These are phyloP conservation scores for Barnettozyma pratensis DNA, from an alignment of 805 yeast species.

Conservation along the genomic window DNA sequence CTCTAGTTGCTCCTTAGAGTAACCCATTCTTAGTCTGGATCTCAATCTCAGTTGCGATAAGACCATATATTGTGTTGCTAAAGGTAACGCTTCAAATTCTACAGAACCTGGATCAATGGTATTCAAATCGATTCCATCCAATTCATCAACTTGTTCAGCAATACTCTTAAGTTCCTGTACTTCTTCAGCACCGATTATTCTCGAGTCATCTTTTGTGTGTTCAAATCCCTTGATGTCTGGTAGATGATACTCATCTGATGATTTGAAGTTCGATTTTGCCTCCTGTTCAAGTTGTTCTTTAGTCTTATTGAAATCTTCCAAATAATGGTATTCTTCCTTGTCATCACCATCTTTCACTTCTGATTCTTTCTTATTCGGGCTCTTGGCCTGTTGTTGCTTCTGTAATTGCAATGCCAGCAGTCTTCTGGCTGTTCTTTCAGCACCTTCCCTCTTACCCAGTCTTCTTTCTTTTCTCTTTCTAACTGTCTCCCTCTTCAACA, in stretches of 20 bases:
- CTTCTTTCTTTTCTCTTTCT: constrained; percentile 65
- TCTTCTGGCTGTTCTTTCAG: constrained; percentile 71
- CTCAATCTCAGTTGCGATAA: constrained; percentile 75
- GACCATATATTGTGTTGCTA: constrained; percentile 82
- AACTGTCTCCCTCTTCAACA: constrained; percentile 74
- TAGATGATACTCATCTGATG: constrained; percentile 79
- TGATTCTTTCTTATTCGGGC: neutral
- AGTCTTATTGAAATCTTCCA: constrained; percentile 29
- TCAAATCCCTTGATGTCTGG: constrained; percentile 62
- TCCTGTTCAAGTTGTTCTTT: constrained; percentile 4
- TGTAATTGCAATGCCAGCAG: constrained; percentile 78
- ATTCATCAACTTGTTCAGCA: constrained; percentile 52
- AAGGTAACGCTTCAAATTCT: constrained; percentile 73
- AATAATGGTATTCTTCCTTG: constrained; percentile 29
- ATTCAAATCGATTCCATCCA: constrained; percentile 66
- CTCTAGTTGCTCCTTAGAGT: constrained; percentile 81
- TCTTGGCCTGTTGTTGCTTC: constrained; percentile 20
- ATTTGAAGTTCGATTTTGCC: constrained; percentile 31
- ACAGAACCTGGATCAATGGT: constrained; percentile 78
- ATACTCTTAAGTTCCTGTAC: constrained; percentile 65
- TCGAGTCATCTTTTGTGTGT: constrained; percentile 53
- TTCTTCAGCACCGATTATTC: constrained; percentile 73
- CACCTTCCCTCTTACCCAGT: constrained; percentile 66
- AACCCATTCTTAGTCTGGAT: constrained; percentile 93
- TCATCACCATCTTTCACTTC: constrained; percentile 13